Conservation (phyloP, 176 grass and related monocot genomes). For the Musa beccarii region DNA sequence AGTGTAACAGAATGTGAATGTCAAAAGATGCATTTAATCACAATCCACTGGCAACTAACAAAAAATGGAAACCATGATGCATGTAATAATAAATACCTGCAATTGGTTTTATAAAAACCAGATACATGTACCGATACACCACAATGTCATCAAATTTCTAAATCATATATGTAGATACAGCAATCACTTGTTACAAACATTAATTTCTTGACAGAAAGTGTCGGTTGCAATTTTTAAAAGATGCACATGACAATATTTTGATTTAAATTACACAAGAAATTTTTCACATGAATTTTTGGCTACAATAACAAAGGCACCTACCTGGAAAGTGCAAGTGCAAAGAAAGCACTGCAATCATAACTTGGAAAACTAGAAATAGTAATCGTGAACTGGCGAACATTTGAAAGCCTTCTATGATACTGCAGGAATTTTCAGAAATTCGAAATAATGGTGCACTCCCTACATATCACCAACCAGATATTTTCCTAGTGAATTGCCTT, state of each 20-base stretch:
- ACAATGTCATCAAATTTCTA: neutral
- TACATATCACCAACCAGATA: neutral
- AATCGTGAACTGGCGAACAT: neutral
- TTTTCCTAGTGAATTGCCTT: neutral
- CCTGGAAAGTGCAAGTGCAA: too few species aligned
- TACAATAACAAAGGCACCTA: too few species aligned
- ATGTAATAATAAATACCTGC: neutral
- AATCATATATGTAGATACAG: neutral
- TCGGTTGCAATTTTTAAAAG: neutral
- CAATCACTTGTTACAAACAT: neutral
- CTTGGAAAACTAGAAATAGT: neutral
- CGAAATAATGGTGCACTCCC: neutral
- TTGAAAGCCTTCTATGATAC: neutral
- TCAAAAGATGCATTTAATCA: neutral
- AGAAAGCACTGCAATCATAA: neutral
- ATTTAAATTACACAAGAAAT: neutral
- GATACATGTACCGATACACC: too few species aligned
- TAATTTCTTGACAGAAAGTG: neutral
- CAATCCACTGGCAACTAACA: neutral
- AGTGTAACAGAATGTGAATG: conserved; percentile 3
- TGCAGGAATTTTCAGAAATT: neutral
- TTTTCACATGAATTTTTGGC: too few species aligned
- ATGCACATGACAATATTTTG: neutral
- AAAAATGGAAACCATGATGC: neutral
- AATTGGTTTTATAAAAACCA: too few species aligned